phyloP scores from a whole-genome alignment of 2,329 filamentous ascomycete species.

The Graphilbum sp. region DNA sequence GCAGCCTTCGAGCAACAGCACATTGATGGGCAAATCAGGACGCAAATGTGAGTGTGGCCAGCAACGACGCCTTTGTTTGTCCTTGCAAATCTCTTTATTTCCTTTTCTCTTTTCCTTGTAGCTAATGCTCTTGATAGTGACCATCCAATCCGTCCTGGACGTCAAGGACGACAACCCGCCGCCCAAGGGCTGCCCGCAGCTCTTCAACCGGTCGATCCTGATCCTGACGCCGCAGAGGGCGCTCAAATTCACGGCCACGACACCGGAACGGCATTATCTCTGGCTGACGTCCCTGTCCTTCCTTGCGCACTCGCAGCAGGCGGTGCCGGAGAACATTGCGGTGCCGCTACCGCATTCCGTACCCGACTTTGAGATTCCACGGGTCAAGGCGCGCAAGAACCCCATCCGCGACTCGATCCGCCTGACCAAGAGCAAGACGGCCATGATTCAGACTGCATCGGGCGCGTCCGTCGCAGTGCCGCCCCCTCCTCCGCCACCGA shows the following conservation, averaged over 20 bases:
- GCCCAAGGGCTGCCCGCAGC: constrained; percentile 48
- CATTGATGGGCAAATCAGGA: constrained; percentile 83
- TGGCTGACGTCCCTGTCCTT: constrained; percentile 94
- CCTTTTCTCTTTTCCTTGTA: background rate
- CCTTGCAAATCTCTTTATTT: too few relatives aligned
- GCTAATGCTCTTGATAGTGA: constrained; percentile 37
- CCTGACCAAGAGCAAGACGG: constrained; percentile 57
- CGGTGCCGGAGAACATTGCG: constrained; percentile 55
- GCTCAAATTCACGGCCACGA: constrained; percentile 81
- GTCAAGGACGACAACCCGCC: constrained; percentile 85
- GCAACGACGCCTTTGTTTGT: too few relatives aligned
- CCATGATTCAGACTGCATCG: constrained; percentile 8
- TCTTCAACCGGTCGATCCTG: constrained; percentile 87
- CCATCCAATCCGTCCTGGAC: constrained; percentile 89
- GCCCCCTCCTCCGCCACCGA: constrained; percentile 10
- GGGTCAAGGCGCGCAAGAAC: constrained; percentile 28
- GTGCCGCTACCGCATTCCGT: constrained; percentile 27
- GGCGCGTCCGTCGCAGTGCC: constrained; percentile 9
- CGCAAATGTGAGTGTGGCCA: constrained; percentile 63
- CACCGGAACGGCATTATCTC: constrained; percentile 74
- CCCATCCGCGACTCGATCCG: constrained; percentile 79
- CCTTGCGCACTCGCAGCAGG: constrained; percentile 75
- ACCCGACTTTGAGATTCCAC: constrained; percentile 34
- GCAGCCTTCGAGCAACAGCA: constrained; percentile 76
- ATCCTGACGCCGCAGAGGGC: constrained; percentile 88